Evolutionary conservation across 495 filamentous ascomycete genomes (phyloP).

Genomic region (Platismatia glauca): DNA sequence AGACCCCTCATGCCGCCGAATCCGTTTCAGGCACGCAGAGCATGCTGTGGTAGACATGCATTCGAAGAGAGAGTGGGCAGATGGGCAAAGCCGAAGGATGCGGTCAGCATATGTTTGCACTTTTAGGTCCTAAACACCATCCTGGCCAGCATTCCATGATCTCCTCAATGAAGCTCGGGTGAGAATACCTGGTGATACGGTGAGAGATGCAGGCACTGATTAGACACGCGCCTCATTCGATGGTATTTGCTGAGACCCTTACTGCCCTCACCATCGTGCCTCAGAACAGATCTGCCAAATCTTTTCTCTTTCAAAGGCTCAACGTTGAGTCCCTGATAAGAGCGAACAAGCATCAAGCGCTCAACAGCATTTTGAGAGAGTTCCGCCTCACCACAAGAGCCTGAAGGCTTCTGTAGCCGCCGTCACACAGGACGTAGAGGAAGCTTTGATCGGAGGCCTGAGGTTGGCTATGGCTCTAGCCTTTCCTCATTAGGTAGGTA

Average conservation of each 20-base stretch:
- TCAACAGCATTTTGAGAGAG: not conserved
- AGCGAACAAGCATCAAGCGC: not conserved
- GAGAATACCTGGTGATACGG: not conserved
- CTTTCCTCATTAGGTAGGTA: not conserved
- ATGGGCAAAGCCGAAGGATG: not conserved
- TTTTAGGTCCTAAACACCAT: not conserved
- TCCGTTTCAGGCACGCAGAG: not conserved
- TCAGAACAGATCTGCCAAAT: not conserved
- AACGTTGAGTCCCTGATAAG: not conserved
- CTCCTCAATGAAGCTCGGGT: not conserved
- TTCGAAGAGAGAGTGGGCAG: not conserved
- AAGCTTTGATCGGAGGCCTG: not conserved
- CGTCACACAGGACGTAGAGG: not conserved
- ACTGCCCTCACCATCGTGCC: not conserved
- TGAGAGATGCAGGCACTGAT: not conserved
- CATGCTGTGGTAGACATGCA: not conserved
- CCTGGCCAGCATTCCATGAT: not conserved
- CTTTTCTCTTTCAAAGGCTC: not conserved
- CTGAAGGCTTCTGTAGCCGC: not conserved
- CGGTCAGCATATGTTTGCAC: not conserved
- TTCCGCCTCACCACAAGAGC: not conserved
- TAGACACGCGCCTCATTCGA: not conserved
- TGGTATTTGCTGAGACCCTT: not conserved
- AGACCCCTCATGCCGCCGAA: slow-evolving; percentile 3
- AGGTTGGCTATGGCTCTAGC: not conserved